These are phyloP conservation scores for Chrysochromulina tobinii DNA, from an alignment of 78 protist species.

Conservation along the genomic window DNA sequence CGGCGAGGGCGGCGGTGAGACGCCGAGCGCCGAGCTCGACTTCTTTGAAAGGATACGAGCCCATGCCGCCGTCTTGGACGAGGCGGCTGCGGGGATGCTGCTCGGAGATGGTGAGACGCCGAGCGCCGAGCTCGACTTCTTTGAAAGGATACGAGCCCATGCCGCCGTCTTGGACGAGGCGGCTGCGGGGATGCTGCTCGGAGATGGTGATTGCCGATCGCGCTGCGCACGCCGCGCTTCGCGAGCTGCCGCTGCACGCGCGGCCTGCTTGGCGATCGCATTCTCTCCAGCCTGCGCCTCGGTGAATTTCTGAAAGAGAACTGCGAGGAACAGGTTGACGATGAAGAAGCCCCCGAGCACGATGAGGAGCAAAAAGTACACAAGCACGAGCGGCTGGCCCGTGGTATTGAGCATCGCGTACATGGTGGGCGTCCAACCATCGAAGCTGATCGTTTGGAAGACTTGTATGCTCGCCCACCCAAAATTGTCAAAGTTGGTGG, in stretches of 20 bases:
- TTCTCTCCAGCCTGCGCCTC: too few relatives aligned
- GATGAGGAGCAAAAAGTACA: constrained; percentile 14
- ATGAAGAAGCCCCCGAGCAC: constrained; percentile 30
- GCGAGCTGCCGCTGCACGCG: too few relatives aligned
- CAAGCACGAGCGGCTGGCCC: background rate
- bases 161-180: background rate
- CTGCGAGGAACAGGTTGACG: constrained; percentile 42
- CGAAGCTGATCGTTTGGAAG: constrained; percentile 24
- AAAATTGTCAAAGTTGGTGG: constrained; percentile 37
- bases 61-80: too few relatives aligned
- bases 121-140: too few relatives aligned
- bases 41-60: too few relatives aligned
- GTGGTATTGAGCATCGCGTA: constrained; percentile 31
- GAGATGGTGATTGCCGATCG: too few relatives aligned
- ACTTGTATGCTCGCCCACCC: background rate
- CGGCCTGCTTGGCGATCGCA: too few relatives aligned
- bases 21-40: too few relatives aligned
- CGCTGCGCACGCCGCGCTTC: too few relatives aligned
- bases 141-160: background rate
- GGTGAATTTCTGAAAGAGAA: constrained; percentile 34
- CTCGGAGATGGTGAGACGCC: too few relatives aligned
- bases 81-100: too few relatives aligned
- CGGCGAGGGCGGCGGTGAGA: too few relatives aligned
- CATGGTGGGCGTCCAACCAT: constrained; percentile 54
- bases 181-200: background rate